Evolutionary conservation across 1,284 basidiomycete species (phyloP), one percentile per base, ranked within the genome.

Genomic region (Tilletia indica): DNA sequence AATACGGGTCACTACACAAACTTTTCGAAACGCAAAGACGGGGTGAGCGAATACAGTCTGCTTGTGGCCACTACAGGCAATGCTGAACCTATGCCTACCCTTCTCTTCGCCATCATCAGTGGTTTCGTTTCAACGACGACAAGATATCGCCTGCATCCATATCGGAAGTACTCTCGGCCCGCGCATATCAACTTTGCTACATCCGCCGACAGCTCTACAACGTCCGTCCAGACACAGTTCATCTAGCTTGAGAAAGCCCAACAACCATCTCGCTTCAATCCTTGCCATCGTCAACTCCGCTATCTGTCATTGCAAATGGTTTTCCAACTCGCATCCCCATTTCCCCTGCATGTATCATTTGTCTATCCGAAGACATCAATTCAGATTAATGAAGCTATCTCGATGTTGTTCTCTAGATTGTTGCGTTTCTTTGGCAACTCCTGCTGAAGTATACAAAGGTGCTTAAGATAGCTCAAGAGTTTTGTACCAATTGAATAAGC

Each of bases 81-180:
- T 61, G 31, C 58, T 68, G 31, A 14, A 31, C 31, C 78, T 77
- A 82, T 79, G 19, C 81, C 83, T 68, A 80, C 85, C 2, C 74
- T 82, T 48, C 14, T 45, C 42, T 45, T 45, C 76, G 74, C 71
- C 74, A 78, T 34, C 77, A 76, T 56, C 83, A 93, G 90, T 97
- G 94, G 94, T 96, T 93, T 86, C 90, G 91, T 38, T 96, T 93
- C 84, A 94, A 97, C 83, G 94, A 97, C 80, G 94, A 96, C 82
- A 96, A 93, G 91, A 79, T 83, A 6, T 68, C 71, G 0, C 74
- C 71, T 1, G 80, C 75, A 9, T 73, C 63, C 31, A 49, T 77
- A 9, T 69, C 66, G 25, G 68, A 74, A 9, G 82, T 82, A 36
- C 69, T 83, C 36, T 42, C 39, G 19, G 76, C 76, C 4, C 67